Conservation (phyloP, 116 monocot genomes). For the Zostera marina region DNA sequence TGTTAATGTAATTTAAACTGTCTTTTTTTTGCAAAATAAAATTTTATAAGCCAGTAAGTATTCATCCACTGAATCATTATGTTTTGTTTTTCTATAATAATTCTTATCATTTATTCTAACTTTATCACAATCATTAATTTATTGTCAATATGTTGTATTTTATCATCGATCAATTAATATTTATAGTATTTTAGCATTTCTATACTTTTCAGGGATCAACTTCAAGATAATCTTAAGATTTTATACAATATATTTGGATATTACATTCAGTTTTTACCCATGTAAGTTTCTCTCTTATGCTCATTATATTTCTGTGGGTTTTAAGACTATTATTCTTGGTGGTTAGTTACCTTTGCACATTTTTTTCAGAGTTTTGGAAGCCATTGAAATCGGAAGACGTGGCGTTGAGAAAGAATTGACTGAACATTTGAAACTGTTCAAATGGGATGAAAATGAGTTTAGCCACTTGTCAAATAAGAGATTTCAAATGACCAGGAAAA, state of each 20-base stretch:
- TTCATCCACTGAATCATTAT: too few species aligned
- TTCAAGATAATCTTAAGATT: slow-evolving; percentile 40
- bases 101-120: too few species aligned
- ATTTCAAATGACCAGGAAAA: slow-evolving; percentile 46
- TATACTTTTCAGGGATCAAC: slow-evolving; percentile 14
- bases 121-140: too few species aligned
- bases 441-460: slow-evolving; percentile 36
- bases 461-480: slow-evolving; percentile 31
- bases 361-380: slow-evolving; percentile 39
- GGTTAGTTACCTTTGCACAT: neutral
- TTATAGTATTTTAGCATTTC: too few species aligned
- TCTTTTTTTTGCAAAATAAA: neutral
- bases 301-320: neutral
- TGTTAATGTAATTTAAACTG: neutral
- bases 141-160: too few species aligned
- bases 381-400: slow-evolving; percentile 36
- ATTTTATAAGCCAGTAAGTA: neutral
- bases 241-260: slow-evolving; percentile 78
- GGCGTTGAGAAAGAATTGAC: slow-evolving; percentile 52
- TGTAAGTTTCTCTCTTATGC: slow-evolving; percentile 33
- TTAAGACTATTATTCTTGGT: neutral
- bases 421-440: slow-evolving; percentile 41
- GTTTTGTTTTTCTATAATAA: too few species aligned
- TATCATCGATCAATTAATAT: too few species aligned
- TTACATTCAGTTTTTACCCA: slow-evolving; percentile 63